Conservation (phyloP, 805 yeast genomes). For the Candida ponderosae region DNA sequence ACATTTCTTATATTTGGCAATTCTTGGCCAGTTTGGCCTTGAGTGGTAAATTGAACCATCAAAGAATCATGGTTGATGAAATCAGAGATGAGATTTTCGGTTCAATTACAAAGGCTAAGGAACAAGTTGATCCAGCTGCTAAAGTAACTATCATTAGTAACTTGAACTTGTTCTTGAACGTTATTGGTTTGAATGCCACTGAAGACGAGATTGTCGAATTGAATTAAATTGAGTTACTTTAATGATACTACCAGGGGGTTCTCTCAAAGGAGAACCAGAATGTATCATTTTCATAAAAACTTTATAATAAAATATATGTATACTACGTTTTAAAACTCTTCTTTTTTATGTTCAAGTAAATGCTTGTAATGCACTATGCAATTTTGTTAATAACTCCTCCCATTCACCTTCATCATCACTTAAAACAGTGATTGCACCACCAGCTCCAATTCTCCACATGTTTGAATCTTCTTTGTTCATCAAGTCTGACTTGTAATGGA, state of each 20-base stretch:
- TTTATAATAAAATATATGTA: no score
- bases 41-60: constrained; percentile 86
- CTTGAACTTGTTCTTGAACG: constrained; percentile 87
- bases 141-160: constrained; percentile 62
- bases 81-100: constrained; percentile 90
- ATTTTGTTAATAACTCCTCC: constrained; percentile 82
- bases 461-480: constrained; percentile 18
- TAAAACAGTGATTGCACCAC: constrained; percentile 92
- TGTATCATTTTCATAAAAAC: background rate
- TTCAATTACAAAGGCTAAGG: constrained; percentile 70
- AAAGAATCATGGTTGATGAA: constrained; percentile 89
- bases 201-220: constrained; percentile 84
- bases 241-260: background rate
- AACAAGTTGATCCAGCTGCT: constrained; percentile 26
- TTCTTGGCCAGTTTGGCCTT: constrained; percentile 89
- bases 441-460: constrained; percentile 90
- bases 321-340: no score
- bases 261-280: background rate
- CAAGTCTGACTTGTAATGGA: constrained; percentile 48
- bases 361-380: constrained; percentile 73
- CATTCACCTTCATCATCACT: constrained; percentile 82
- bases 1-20: constrained; percentile 76
- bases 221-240: no score
- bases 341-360: constrained; percentile 25
- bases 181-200: constrained; percentile 91